Evolutionary conservation across 176 grass and related monocot genomes (phyloP), one percentile per base, ranked within the genome.

Genomic region (Carex parvula): DNA sequence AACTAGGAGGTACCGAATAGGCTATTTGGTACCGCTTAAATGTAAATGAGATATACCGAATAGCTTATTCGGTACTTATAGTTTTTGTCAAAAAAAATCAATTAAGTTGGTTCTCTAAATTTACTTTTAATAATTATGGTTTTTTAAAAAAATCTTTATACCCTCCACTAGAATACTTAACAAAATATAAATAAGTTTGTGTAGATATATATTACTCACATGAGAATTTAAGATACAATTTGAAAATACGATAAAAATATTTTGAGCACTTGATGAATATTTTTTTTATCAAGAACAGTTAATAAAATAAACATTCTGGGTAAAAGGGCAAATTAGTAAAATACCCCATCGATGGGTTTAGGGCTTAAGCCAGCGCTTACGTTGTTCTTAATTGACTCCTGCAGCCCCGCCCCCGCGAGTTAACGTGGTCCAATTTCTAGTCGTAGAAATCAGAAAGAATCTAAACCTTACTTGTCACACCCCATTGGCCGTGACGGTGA

Each of bases 371-470:
- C 64, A 84, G 54, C 30, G 78, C n/a, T 83, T 57, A 53, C 18
- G 87, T 0, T 6, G 59, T 15, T 33, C 67, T 3, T 67, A 26
- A 17, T n/a, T 2, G 41, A 48, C 67, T 24, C n/a, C 39, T 41
- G 15, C 15, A 66, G 8, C 6, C 57, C 39, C 26, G 58, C 73
- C 73, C 6, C 39, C 26, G 58, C 66, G 67, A 66, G 63, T 60
- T 70, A 85, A 86, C 92, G 87, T 94, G 92, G 87, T 80, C 87
- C 89, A 89, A 20, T n/a, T 89, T 87, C 73, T 84, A 86, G 82
- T 84, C 85, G 87, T 86, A 89, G 62, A 87, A 69, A 78, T 5
- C 5, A 65, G 0, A 60, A 63, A 61, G 32, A 48, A 48, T 11
- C 46, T 41, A 81, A 53, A 10, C 37, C 3, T 3, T 66, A 64